Conservation (phyloP, 345 rosid genomes). For the Lepidium sativum region DNA sequence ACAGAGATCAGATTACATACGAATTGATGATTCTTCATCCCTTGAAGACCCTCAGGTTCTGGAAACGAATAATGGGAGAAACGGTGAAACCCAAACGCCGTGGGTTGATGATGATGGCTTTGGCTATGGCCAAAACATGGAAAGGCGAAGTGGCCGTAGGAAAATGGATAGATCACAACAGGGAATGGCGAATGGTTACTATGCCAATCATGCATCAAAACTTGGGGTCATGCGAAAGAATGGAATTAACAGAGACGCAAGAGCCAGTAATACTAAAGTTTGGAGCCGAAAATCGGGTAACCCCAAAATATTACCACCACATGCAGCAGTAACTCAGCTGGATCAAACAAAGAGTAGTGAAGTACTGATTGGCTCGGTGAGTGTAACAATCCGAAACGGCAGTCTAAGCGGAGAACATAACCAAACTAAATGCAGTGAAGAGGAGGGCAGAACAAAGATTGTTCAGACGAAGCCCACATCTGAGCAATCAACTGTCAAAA, state of each 20-base stretch:
- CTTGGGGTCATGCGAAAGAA: constrained; percentile 45
- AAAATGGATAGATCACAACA: constrained; percentile 39
- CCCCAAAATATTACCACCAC: constrained; percentile 31
- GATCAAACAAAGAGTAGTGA: constrained; percentile 41
- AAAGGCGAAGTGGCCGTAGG: constrained; percentile 32
- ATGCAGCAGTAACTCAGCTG: constrained; percentile 36
- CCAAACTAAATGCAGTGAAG: constrained; percentile 30
- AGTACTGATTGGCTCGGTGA: constrained; percentile 78
- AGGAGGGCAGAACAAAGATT: constrained; percentile 36
- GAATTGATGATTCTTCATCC: constrained; percentile 31
- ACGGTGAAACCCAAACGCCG: constrained; percentile 37
- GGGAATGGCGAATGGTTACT: constrained; percentile 41
- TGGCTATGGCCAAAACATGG: constrained; percentile 28
- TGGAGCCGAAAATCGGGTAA: constrained; percentile 71
- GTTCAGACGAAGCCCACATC: constrained; percentile 5
- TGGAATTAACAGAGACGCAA: constrained; percentile 42
- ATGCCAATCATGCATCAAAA: constrained; percentile 35
- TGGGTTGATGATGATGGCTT: constrained; percentile 28
- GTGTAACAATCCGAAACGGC: constrained; percentile 51
- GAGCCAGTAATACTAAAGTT: constrained; percentile 42
- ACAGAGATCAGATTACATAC: constrained; percentile 29
- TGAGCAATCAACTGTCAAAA: constrained; percentile 28
- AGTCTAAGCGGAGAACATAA: constrained; percentile 27
- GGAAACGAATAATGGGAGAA: constrained; percentile 29
- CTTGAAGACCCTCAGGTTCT: constrained; percentile 31